Evolutionary conservation across 2,329 filamentous ascomycete species (phyloP), one percentile per base, ranked within the genome.

Genomic region (Phoma sp.): DNA sequence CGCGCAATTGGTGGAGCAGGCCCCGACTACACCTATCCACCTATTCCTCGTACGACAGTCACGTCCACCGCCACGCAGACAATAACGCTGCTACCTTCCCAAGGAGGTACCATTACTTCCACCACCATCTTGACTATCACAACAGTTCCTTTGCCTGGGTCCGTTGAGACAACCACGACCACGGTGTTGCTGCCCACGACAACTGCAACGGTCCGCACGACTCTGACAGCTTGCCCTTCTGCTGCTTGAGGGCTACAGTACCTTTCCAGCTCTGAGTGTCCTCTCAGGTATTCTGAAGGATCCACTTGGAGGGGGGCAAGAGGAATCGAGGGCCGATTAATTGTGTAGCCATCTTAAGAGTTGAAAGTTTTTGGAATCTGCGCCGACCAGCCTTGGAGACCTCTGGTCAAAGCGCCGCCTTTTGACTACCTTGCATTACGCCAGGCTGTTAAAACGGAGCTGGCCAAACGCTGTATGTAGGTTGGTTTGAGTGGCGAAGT

Each of bases 21-120:
- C 8, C 60, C 60, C 10, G 55, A 62, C 25, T 62, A 57, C 41
- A 60, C 60, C 9, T 60, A 58, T n/a, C 59, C 59, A 14, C 55
- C 55, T 8, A 41, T 59, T 13, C 58, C 58, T 7, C 49, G 50
- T 13, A 60, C 43, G 11, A 60, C 58, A 0, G 13, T 60, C 30
- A 62, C 55, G 2, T 36, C 32, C 11, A 46, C 41, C 4, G 32
- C 29, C 4, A 58, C 53, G 2, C 52, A 55, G 23, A 25, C 38
- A 11, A 38, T 56, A 22, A 54, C 42, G 3, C 18, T 54, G 22
- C 25, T 41, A 4, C 43, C 33, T 1, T 47, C 43, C 3, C 27
- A 7, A 8, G 42, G 30, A 8, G 42, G 30, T 10, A 11, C 32
- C 25, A 24, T 6, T 40, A 24, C 5, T 37, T 38, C 7, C 32